Conservation (phyloP, 1,284 basidiomycete genomes). For the Cystobasidium sp. region DNA sequence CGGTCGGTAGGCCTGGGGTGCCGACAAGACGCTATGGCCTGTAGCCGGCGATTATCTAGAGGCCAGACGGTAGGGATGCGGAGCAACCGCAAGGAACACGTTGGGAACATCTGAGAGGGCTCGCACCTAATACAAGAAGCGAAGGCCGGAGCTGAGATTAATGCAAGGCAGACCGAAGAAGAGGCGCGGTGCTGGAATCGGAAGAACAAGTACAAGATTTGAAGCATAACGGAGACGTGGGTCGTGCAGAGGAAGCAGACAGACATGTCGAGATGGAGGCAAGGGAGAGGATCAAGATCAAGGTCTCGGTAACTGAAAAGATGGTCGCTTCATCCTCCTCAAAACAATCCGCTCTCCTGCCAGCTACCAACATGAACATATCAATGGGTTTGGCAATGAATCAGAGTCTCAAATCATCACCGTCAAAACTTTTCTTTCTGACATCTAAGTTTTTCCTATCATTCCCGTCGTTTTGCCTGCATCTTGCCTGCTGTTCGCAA, state of each 20-base stretch:
- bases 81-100: too few relatives aligned
- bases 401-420: neutral
- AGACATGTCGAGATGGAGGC: conserved; percentile 45
- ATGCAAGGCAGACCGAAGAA: conserved; percentile 49
- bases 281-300: conserved; percentile 49
- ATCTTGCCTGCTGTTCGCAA: neutral
- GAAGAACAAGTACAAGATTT: conserved; percentile 46
- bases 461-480: too few relatives aligned
- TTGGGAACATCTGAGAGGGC: too few relatives aligned
- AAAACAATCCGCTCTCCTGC: conserved; percentile 34
- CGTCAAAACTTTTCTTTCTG: too few relatives aligned
- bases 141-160: conserved; percentile 47
- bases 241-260: conserved; percentile 47
- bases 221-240: conserved; percentile 47
- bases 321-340: neutral
- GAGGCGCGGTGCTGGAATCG: conserved; percentile 42
- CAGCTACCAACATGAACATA: conserved; percentile 23
- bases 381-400: conserved; percentile 38
- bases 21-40: too few relatives aligned
- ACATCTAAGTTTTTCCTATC: neutral
- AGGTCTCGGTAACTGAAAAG: conserved; percentile 45
- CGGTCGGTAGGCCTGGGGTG: too few relatives aligned
- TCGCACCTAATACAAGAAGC: conserved; percentile 50
- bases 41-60: too few relatives aligned
- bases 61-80: too few relatives aligned